Conservation (phyloP, 495 filamentous ascomycete genomes). For the Podospora bellae-mahoneyi region DNA sequence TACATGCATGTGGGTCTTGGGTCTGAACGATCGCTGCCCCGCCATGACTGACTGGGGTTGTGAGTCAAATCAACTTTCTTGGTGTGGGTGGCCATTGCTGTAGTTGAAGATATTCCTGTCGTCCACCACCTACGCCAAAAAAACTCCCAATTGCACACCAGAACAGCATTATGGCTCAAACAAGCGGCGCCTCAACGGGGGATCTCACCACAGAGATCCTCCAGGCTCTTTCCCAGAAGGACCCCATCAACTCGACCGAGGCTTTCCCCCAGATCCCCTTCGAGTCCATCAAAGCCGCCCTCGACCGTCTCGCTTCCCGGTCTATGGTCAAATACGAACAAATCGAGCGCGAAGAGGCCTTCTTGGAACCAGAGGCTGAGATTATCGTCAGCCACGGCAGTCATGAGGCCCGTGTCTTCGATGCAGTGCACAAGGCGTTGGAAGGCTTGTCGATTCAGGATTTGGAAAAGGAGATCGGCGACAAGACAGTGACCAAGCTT, state of each 20-base stretch:
- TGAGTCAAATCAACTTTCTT: constrained; percentile 23
- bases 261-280: constrained; percentile 73
- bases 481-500: constrained; percentile 78
- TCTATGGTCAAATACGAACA: constrained; percentile 84
- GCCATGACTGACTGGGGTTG: constrained; percentile 15
- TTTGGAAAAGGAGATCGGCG: constrained; percentile 67
- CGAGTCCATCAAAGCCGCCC: constrained; percentile 73
- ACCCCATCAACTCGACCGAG: constrained; percentile 66
- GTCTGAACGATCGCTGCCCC: constrained; percentile 17
- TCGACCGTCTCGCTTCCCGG: constrained; percentile 78
- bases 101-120: not conserved
- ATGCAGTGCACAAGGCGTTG: constrained; percentile 71
- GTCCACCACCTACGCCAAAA: not conserved
- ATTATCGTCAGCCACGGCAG: constrained; percentile 78
- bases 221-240: constrained; percentile 60
- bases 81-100: not conserved
- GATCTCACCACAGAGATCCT: constrained; percentile 66
- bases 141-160: constrained; percentile 8
- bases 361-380: constrained; percentile 75
- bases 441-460: constrained; percentile 79
- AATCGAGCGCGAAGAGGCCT: constrained; percentile 71
- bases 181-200: constrained; percentile 20
- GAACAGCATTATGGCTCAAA: constrained; percentile 15
- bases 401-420: constrained; percentile 93
- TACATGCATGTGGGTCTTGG: constrained; percentile 1